These are phyloP conservation scores for Giardia duodenalis DNA, from an alignment of 208 protist genomes.

Conservation along the genomic window DNA sequence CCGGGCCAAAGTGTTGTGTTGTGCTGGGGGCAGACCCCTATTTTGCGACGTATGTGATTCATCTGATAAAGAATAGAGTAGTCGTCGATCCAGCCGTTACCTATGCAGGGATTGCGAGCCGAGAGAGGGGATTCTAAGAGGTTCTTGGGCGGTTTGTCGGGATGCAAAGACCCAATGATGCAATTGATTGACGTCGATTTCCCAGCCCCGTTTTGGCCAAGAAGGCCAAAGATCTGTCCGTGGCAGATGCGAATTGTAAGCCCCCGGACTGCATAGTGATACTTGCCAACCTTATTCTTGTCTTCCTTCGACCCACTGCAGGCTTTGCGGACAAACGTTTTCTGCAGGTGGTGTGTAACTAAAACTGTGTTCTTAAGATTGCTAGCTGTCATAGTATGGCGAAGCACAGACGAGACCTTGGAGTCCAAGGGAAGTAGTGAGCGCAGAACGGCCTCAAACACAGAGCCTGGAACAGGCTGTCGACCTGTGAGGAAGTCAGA, in stretches of 20 bases:
- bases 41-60: neutral
- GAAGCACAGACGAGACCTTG: neutral
- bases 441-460: neutral
- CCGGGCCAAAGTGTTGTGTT: conserved; percentile 16
- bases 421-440: neutral
- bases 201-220: conserved; percentile 24
- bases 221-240: conserved; percentile 34
- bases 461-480: too few relatives aligned
- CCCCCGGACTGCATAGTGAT: neutral
- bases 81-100: neutral
- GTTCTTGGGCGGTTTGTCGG: neutral
- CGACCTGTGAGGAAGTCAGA: too few relatives aligned
- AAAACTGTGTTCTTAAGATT: neutral
- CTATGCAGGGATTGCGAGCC: neutral
- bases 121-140: neutral
- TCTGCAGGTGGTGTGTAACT: neutral
- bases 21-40: conserved; percentile 2
- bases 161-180: neutral
- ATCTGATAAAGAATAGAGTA: conserved; percentile 3
- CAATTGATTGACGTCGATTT: neutral
- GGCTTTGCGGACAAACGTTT: neutral
- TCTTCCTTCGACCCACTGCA: neutral
- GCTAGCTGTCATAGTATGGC: neutral
- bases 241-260: neutral
- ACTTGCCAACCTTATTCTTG: too few relatives aligned